These are phyloP conservation scores for Oryza rufipogon DNA, from an alignment of 176 grass and related monocot species.

Conservation along the genomic window DNA sequence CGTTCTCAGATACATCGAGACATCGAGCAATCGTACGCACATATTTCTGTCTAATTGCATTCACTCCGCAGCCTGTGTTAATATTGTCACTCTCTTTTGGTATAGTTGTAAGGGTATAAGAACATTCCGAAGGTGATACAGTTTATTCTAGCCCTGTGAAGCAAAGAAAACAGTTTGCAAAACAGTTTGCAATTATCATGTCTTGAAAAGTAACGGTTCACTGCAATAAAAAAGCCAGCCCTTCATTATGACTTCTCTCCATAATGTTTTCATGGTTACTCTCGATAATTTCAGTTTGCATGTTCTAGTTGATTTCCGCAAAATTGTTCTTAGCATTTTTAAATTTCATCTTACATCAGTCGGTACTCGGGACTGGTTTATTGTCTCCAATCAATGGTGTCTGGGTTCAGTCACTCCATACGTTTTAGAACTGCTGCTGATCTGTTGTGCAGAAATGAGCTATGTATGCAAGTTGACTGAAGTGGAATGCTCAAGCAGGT, in stretches of 20 bases:
- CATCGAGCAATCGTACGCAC: not conserved
- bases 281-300: not conserved
- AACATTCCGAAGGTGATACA: not conserved
- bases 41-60: not conserved
- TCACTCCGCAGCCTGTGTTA: not conserved
- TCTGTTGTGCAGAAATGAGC: not conserved
- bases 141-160: not conserved
- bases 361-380: not conserved
- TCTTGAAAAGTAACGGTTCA: not conserved
- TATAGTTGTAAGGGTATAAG: not conserved
- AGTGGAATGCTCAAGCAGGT: not conserved
- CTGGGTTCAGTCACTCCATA: not conserved
- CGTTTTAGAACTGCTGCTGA: not conserved
- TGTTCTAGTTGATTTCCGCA: not conserved
- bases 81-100: not conserved
- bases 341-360: not conserved
- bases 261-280: not conserved
- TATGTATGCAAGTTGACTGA: not conserved
- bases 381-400: not conserved
- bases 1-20: not conserved
- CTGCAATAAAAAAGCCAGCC: not conserved
- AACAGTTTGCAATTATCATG: not conserved
- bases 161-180: not conserved
- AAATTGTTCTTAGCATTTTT: not conserved
- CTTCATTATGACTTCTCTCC: not conserved